Evolutionary conservation across 495 filamentous ascomycete genomes (phyloP).

Genomic region (Penicillium psychrofluorescens): DNA sequence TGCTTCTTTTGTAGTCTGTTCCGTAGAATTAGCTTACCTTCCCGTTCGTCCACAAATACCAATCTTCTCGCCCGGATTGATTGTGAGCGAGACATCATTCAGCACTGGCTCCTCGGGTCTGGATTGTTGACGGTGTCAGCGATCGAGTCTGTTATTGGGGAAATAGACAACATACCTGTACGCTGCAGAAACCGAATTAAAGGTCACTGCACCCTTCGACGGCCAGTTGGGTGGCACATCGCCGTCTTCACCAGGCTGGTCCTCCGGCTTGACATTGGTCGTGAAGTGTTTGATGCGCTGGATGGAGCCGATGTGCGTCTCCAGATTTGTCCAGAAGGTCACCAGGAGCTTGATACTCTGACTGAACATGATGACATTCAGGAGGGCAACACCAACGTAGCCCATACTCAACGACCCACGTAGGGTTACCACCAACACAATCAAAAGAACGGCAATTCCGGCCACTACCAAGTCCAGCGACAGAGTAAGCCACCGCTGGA

Average conservation of each 20-base stretch:
- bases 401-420: slow-evolving; percentile 38
- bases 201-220: slow-evolving; percentile 40
- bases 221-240: slow-evolving; percentile 42
- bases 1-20: not conserved
- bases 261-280: slow-evolving; percentile 40
- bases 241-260: slow-evolving; percentile 30
- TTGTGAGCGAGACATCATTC: slow-evolving; percentile 40
- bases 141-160: not conserved
- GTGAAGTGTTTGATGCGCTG: slow-evolving; percentile 52
- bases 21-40: slow-evolving; percentile 23
- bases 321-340: slow-evolving; percentile 51
- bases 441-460: slow-evolving; percentile 40
- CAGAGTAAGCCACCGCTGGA: slow-evolving; percentile 47
- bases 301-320: slow-evolving; percentile 51
- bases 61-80: slow-evolving; percentile 51
- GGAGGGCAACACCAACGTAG: slow-evolving; percentile 49
- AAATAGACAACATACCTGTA: slow-evolving; percentile 25
- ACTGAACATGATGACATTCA: slow-evolving; percentile 51
- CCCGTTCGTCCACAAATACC: slow-evolving; percentile 45
- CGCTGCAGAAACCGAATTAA: slow-evolving; percentile 34
- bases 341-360: slow-evolving; percentile 44
- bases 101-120: slow-evolving; percentile 38
- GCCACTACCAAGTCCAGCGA: slow-evolving; percentile 44
- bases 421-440: slow-evolving; percentile 36
- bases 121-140: slow-evolving; percentile 3